Conservation (phyloP, 345 rosid species). For the Camelina laxa region DNA sequence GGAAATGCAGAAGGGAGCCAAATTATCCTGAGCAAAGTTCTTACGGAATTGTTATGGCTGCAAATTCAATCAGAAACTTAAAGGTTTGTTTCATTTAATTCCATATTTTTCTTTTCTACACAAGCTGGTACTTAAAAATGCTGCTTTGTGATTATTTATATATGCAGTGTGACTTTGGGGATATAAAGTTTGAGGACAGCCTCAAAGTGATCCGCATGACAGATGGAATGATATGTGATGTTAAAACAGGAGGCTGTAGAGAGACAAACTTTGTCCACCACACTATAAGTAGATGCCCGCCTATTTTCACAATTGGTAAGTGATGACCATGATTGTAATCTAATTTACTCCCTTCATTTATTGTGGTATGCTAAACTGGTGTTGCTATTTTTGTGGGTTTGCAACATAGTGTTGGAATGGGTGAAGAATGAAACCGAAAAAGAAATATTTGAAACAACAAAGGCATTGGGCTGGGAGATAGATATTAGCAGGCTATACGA, state of each 20-base stretch:
- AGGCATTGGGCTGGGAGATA: constrained; percentile 38
- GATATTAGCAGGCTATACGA: constrained; percentile 37
- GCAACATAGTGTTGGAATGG: constrained; percentile 39
- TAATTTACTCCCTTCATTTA: background rate
- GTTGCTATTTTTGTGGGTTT: constrained; percentile 20
- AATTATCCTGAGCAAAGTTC: constrained; percentile 27
- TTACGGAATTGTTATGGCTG: constrained; percentile 21
- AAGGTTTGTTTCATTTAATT: constrained; percentile 22
- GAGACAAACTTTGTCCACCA: constrained; percentile 20
- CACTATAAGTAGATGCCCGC: constrained; percentile 19
- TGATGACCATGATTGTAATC: constrained; percentile 1
- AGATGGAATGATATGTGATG: constrained; percentile 24
- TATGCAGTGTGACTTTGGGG: constrained; percentile 25
- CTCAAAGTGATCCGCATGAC: constrained; percentile 28
- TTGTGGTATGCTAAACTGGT: background rate
- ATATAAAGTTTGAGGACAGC: constrained; percentile 33
- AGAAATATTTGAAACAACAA: constrained; percentile 24
- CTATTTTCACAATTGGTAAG: constrained; percentile 31
- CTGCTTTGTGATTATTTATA: background rate
- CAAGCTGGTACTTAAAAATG: background rate
- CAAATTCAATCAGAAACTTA: constrained; percentile 31
- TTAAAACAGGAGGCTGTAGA: constrained; percentile 39
- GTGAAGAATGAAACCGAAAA: constrained; percentile 34
- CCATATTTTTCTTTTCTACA: background rate
- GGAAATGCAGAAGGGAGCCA: constrained; percentile 21